Percentiles rank a stretch among this genome's conserved stretches.
These are phyloP conservation scores for Daedaleopsis sinensis DNA, from an alignment of 768 basidiomycete genomes.

Conservation along the genomic window DNA sequence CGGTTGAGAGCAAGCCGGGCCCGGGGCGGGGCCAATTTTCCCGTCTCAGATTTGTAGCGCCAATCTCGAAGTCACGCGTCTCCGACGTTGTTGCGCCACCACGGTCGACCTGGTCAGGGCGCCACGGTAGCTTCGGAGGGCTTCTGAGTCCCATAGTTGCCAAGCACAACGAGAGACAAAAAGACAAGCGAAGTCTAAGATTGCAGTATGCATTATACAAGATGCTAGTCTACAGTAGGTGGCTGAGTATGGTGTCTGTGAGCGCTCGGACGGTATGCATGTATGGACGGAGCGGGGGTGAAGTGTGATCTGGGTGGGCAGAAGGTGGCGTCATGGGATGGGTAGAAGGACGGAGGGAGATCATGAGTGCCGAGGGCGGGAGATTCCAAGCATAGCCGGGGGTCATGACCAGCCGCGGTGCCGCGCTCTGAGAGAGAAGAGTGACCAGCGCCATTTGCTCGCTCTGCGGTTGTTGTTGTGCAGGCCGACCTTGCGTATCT, in stretches of 20 bases:
- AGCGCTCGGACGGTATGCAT: constrained; percentile 1
- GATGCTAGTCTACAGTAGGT: constrained; percentile 12
- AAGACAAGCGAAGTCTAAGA: not conserved
- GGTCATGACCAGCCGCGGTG: constrained; percentile 13
- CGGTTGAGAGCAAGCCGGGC: constrained; percentile 9
- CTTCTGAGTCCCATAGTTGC: not conserved
- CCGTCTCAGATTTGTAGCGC: not conserved
- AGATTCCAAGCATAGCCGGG: not conserved
- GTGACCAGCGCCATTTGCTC: constrained; percentile 20
- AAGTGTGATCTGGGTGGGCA: not conserved
- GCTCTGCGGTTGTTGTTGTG: constrained; percentile 23
- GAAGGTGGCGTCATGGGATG: not conserved
- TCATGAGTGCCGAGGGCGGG: not conserved
- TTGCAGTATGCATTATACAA: constrained; percentile 19
- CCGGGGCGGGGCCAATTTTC: not conserved
- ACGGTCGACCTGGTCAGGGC: too few relatives aligned
- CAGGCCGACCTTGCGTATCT: constrained; percentile 33
- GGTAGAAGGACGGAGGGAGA: not conserved
- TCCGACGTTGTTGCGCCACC: not conserved
- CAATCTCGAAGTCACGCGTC: constrained; percentile 10
- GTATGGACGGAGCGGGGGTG: too few relatives aligned
- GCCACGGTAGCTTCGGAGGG: constrained; percentile 2
- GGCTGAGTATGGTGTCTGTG: not conserved
- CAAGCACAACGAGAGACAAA: not conserved
- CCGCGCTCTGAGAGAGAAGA: constrained; percentile 24